Conservation (phyloP, 1,284 basidiomycete genomes). For the Moniliophthora roreri region DNA sequence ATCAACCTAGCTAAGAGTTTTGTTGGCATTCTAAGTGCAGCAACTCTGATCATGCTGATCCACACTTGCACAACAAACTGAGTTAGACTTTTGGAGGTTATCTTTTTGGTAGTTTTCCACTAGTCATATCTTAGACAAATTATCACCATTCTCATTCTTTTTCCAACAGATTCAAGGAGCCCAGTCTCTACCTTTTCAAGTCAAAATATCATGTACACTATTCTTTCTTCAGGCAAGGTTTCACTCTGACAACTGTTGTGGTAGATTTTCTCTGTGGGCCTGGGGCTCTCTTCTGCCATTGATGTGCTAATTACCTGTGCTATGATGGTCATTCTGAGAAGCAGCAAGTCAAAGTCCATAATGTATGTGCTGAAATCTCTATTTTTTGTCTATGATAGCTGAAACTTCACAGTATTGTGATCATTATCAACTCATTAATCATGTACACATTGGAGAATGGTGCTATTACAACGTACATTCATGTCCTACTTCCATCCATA, state of each 20-base stretch:
- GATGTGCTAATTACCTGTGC: slow-evolving; percentile 7
- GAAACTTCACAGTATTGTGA: neutral
- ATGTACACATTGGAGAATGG: slow-evolving; percentile 10
- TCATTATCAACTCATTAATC: slow-evolving; percentile 3
- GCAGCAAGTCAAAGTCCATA: neutral
- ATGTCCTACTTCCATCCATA: too few relatives aligned
- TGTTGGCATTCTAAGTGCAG: too few relatives aligned
- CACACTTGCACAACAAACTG: too few relatives aligned
- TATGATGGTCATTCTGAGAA: slow-evolving; percentile 7
- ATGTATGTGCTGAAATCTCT: neutral
- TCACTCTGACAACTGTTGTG: neutral
- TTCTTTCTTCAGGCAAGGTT: neutral
- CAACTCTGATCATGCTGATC: too few relatives aligned
- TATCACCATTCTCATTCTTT: neutral
- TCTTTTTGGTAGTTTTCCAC: too few relatives aligned
- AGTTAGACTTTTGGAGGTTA: too few relatives aligned
- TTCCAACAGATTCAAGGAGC: neutral
- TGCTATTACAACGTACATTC: slow-evolving; percentile 9
- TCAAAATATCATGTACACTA: neutral
- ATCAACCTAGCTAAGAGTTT: too few relatives aligned
- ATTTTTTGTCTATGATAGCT: neutral
- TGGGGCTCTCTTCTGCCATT: slow-evolving; percentile 7
- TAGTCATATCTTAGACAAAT: too few relatives aligned
- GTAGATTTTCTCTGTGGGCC: slow-evolving; percentile 7
- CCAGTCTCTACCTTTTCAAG: neutral